Percentiles rank a stretch among this genome's conserved stretches.
Evolutionary conservation across 1,139 yeast species (phyloP).

Genomic region (Geotrichum macrosporum): DNA sequence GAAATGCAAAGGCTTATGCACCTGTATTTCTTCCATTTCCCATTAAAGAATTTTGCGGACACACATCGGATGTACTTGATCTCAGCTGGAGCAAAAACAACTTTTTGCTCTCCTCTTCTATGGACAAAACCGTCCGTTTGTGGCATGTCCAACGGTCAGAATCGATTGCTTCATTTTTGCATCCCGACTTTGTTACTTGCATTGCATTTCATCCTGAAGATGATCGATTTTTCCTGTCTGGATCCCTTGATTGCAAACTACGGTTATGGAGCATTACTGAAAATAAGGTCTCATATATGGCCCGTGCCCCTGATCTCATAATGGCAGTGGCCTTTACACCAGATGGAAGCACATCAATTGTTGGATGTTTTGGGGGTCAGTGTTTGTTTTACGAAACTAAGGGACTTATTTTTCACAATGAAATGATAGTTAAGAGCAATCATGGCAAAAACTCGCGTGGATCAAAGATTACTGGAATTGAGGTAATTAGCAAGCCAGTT

Average conservation of each 20-base stretch:
- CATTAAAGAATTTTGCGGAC: slow-evolving; percentile 57
- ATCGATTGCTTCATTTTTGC: slow-evolving; percentile 62
- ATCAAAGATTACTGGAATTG: slow-evolving; percentile 38
- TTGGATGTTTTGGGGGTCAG: slow-evolving; percentile 81
- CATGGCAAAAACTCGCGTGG: slow-evolving; percentile 37
- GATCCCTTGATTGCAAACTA: slow-evolving; percentile 74
- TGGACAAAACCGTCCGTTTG: slow-evolving; percentile 76
- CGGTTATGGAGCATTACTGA: slow-evolving; percentile 84
- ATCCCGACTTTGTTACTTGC: slow-evolving; percentile 78
- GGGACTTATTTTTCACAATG: slow-evolving; percentile 53
- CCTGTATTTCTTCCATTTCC: slow-evolving; percentile 81
- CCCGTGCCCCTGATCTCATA: slow-evolving; percentile 47
- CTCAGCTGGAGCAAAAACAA: slow-evolving; percentile 88
- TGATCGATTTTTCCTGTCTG: slow-evolving; percentile 81
- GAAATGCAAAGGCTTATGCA: slow-evolving; percentile 43
- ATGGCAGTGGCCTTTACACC: slow-evolving; percentile 72
- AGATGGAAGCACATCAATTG: slow-evolving; percentile 58
- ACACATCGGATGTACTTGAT: slow-evolving; percentile 62
- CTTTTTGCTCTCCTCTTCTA: slow-evolving; percentile 73
- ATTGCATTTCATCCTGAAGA: slow-evolving; percentile 81
- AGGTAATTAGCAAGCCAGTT: slow-evolving; percentile 28
- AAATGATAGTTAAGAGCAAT: slow-evolving; percentile 51
- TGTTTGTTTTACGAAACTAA: slow-evolving; percentile 60
- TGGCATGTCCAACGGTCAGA: slow-evolving; percentile 76
- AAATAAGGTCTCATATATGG: slow-evolving; percentile 49